These are phyloP conservation scores for Pulveroboletus sp. DNA, from an alignment of 768 basidiomycete genomes.

Conservation along the genomic window DNA sequence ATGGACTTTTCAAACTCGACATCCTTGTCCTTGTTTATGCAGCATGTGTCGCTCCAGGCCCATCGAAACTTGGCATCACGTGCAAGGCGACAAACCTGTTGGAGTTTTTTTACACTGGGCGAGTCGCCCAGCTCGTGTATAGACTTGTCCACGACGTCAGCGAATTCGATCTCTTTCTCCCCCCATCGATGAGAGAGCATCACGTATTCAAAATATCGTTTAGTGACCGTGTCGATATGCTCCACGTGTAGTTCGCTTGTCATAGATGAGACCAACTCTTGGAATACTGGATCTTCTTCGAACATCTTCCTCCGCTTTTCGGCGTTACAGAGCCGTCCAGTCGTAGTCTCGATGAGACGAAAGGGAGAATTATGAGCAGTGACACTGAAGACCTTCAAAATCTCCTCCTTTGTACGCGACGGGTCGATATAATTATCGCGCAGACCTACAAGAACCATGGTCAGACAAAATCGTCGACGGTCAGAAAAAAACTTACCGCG, in stretches of 20 bases:
- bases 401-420: not conserved
- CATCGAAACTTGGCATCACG: slow-evolving; percentile 10
- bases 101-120: slow-evolving; percentile 10
- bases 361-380: not conserved
- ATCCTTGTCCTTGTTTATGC: slow-evolving; percentile 17
- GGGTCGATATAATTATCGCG: slow-evolving; percentile 11
- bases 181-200: slow-evolving; percentile 25
- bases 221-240: slow-evolving; percentile 3
- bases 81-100: slow-evolving; percentile 14
- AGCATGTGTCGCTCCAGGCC: slow-evolving; percentile 24
- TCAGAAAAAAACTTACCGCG: slow-evolving; percentile 5
- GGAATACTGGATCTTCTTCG: slow-evolving; percentile 5
- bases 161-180: slow-evolving; percentile 7
- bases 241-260: slow-evolving; percentile 1
- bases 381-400: not conserved
- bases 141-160: slow-evolving; percentile 9
- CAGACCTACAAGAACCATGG: not conserved
- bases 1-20: slow-evolving; percentile 18
- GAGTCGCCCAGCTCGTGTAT: slow-evolving; percentile 9
- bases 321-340: slow-evolving; percentile 14
- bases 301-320: slow-evolving; percentile 13
- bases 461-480: not conserved
- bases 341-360: slow-evolving; percentile 21
- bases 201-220: slow-evolving; percentile 12
- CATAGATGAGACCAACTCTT: slow-evolving; percentile 16